Conservation (phyloP, 2,329 filamentous ascomycete species). For the Fusarium transvaalense region DNA sequence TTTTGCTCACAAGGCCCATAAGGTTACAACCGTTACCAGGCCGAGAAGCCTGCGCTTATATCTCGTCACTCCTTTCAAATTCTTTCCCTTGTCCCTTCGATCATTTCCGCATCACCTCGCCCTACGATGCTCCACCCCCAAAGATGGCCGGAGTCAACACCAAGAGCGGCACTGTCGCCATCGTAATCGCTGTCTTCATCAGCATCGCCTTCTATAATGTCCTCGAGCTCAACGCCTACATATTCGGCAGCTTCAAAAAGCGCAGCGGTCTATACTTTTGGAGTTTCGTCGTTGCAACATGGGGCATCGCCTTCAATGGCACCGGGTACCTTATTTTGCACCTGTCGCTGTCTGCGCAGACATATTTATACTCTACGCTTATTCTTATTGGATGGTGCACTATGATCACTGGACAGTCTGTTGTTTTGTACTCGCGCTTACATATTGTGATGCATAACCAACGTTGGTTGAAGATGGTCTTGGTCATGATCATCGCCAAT, state of each 20-base stretch:
- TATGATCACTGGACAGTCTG: conserved; percentile 71
- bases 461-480: conserved; percentile 61
- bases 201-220: conserved; percentile 51
- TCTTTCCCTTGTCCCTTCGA: not conserved
- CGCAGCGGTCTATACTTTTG: conserved; percentile 55
- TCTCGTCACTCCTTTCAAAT: not conserved
- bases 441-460: conserved; percentile 69
- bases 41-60: not conserved
- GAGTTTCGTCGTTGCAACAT: conserved; percentile 52
- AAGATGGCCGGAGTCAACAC: conserved; percentile 21
- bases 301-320: conserved; percentile 54
- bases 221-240: conserved; percentile 51
- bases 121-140: conserved; percentile 1
- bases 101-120: not conserved
- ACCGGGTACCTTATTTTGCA: conserved; percentile 61
- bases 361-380: conserved; percentile 45
- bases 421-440: conserved; percentile 72
- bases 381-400: conserved; percentile 52
- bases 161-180: conserved; percentile 33
- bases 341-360: conserved; percentile 15
- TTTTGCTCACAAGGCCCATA: not conserved
- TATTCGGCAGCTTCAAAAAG: conserved; percentile 51
- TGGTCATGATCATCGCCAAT: conserved; percentile 70
- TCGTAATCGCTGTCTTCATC: conserved; percentile 43
- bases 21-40: not conserved